Percentiles rank a stretch among this genome's conserved stretches.
Evolutionary conservation across 169 alveolate genomes (phyloP).

Genomic region (Eimeria tenella): DNA sequence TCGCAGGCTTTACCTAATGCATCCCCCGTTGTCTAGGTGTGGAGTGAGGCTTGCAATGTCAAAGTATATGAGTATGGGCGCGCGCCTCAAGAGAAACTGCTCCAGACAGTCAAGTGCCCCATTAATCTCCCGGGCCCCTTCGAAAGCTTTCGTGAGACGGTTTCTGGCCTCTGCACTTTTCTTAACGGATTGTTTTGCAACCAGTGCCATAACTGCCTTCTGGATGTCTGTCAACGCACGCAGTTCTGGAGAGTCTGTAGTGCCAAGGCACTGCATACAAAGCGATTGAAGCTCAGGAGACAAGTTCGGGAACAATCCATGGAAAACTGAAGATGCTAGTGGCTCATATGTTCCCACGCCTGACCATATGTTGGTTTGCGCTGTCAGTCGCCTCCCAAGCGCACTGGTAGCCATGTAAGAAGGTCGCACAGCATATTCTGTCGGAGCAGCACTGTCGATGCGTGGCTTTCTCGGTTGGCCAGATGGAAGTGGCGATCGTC

Average conservation of each 20-base stretch:
- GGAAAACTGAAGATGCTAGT: conserved; percentile 19
- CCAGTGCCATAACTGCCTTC: conserved; percentile 45
- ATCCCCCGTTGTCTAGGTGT: conserved; percentile 57
- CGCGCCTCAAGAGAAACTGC: conserved; percentile 17
- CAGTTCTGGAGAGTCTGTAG: conserved; percentile 44
- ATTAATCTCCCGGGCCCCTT: background rate
- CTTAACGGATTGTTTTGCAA: conserved; percentile 29
- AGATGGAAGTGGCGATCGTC: background rate
- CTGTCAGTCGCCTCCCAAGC: conserved; percentile 56
- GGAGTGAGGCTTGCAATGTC: conserved; percentile 55
- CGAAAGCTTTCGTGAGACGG: conserved; percentile 25
- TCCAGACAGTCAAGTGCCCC: conserved; percentile 26
- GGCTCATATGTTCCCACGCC: conserved; percentile 58
- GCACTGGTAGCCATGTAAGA: conserved; percentile 29
- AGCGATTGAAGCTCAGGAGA: conserved; percentile 39
- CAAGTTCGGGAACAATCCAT: conserved; percentile 11
- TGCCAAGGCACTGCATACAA: conserved; percentile 57
- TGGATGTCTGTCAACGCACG: conserved; percentile 59
- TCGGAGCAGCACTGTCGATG: background rate
- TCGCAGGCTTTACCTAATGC: conserved; percentile 2
- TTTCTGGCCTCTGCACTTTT: conserved; percentile 24
- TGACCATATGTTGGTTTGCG: conserved; percentile 57
- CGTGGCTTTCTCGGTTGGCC: conserved; percentile 17
- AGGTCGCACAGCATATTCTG: background rate
- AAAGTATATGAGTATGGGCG: conserved; percentile 44